These are phyloP conservation scores for Phlebiopsis flavidoalba DNA, from an alignment of 768 basidiomycete species.

Conservation along the genomic window DNA sequence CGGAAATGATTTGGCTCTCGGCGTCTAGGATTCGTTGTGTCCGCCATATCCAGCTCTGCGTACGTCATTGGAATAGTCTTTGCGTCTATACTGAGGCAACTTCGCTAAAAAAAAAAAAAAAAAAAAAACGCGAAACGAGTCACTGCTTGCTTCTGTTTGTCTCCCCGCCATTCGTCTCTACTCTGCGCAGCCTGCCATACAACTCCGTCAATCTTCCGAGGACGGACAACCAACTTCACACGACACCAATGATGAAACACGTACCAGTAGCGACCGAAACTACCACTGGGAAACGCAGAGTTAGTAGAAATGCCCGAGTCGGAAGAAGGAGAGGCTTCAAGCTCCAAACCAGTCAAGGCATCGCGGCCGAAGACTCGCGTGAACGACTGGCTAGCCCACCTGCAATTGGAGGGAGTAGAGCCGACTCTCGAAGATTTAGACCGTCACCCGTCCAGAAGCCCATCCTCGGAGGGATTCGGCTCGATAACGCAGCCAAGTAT, in stretches of 20 bases:
- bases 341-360: background rate
- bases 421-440: slow-evolving; percentile 62
- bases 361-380: slow-evolving; percentile 21
- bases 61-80: slow-evolving; percentile 12
- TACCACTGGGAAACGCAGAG: background rate
- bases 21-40: background rate
- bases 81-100: slow-evolving; percentile 5
- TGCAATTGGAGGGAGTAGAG: slow-evolving; percentile 39
- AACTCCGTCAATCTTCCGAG: background rate
- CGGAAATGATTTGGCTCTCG: background rate
- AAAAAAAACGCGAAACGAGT: background rate
- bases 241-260: background rate
- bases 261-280: background rate
- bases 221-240: background rate
- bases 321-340: background rate
- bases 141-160: background rate
- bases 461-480: slow-evolving; percentile 36
- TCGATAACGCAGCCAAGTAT: slow-evolving; percentile 50
- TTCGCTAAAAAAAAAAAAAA: no score
- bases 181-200: background rate
- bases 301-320: background rate
- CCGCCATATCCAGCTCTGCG: background rate
- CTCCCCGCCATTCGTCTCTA: background rate
- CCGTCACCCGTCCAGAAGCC: slow-evolving; percentile 39
- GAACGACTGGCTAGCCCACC: slow-evolving; percentile 51